A percentile compares a stretch with the other conserved stretches of the same genome.
phyloP scores from a whole-genome alignment of 305 asterid genomes.

The Solanum hybrid region DNA sequence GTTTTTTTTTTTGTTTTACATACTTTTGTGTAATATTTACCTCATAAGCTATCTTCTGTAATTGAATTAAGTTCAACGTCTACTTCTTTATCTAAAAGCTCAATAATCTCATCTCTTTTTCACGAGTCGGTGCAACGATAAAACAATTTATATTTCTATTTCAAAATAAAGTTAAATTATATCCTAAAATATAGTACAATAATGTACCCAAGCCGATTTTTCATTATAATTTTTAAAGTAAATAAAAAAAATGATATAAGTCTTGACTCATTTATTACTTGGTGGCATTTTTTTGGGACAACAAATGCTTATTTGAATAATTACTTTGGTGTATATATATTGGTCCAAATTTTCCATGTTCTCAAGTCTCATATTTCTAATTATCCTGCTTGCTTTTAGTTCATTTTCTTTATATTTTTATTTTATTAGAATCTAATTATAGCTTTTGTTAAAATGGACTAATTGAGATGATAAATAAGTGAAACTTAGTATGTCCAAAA shows the following conservation, averaged over 20 bases:
- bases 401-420: neutral
- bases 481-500: too few species aligned
- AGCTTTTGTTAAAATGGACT: neutral
- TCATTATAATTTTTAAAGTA: neutral
- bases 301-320: neutral
- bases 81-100: too few species aligned
- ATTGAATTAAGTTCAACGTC: too few species aligned
- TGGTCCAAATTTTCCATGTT: neutral
- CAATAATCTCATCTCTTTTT: too few species aligned
- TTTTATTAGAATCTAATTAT: neutral
- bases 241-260: neutral
- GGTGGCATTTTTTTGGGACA: neutral
- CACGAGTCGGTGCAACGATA: neutral
- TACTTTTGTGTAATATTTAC: too few species aligned
- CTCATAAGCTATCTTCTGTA: neutral
- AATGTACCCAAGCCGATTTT: neutral
- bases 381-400: neutral
- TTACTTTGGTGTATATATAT: neutral
- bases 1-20: too few species aligned
- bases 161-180: too few species aligned
- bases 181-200: neutral
- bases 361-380: neutral
- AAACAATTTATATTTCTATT: too few species aligned
- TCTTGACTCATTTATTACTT: neutral
- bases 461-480: neutral